Evolutionary conservation across 169 alveolate genomes (phyloP).

Genomic region (Condylostoma magnum): DNA sequence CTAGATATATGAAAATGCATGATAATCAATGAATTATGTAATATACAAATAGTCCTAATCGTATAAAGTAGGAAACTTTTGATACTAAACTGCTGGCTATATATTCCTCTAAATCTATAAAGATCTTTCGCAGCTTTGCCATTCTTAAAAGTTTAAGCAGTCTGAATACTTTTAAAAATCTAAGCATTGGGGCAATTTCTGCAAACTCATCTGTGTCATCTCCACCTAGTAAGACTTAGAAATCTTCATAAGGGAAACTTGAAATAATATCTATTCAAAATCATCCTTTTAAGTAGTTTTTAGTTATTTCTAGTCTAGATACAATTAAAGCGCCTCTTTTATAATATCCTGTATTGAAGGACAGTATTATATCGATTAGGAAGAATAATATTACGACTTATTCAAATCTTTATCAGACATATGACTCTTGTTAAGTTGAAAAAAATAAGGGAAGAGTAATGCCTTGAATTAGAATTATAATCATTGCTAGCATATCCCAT

Average conservation of each 20-base stretch:
- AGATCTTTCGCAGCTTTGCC: slow-evolving; percentile 15
- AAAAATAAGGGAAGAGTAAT: slow-evolving; percentile 9
- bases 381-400: slow-evolving; percentile 33
- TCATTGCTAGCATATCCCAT: slow-evolving; percentile 1
- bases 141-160: slow-evolving; percentile 32
- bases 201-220: not conserved
- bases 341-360: slow-evolving; percentile 57
- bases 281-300: slow-evolving; percentile 48
- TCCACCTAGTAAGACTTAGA: not conserved
- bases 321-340: slow-evolving; percentile 40
- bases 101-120: slow-evolving; percentile 25
- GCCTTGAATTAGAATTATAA: slow-evolving; percentile 3
- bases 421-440: not conserved
- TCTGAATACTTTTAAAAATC: slow-evolving; percentile 36
- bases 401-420: slow-evolving; percentile 31
- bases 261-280: slow-evolving; percentile 50
- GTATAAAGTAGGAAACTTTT: slow-evolving; percentile 28
- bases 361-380: slow-evolving; percentile 36
- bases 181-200: slow-evolving; percentile 33
- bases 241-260: slow-evolving; percentile 45
- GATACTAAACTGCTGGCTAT: not conserved
- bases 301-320: slow-evolving; percentile 38
- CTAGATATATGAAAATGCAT: slow-evolving; percentile 33
- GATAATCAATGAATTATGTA: slow-evolving; percentile 58
- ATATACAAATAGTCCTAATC: slow-evolving; percentile 36